These are phyloP conservation scores for Candida manassasensis DNA, from an alignment of 805 yeast species.

Conservation along the genomic window DNA sequence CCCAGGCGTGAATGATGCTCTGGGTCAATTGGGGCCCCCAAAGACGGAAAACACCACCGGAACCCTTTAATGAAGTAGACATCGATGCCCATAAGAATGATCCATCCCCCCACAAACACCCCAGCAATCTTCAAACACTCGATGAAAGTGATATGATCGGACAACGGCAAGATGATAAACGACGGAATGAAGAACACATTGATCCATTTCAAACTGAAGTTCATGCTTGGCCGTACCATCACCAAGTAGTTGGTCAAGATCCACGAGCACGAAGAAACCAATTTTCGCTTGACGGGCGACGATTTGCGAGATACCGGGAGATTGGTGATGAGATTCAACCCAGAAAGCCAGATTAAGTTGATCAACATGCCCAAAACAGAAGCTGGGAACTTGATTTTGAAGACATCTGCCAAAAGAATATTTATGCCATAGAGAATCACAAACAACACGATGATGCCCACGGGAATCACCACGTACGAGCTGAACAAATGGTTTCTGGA, in stretches of 20 bases:
- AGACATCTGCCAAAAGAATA: conserved; percentile 37
- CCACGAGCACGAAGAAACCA: conserved; percentile 13
- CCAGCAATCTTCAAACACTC: conserved; percentile 74
- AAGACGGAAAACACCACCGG: conserved; percentile 13
- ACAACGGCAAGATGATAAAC: conserved; percentile 64
- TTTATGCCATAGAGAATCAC: conserved; percentile 51
- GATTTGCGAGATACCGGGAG: conserved; percentile 3
- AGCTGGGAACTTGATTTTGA: conserved; percentile 56
- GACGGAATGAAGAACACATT: conserved; percentile 76
- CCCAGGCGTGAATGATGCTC: not conserved
- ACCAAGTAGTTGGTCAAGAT: conserved; percentile 26
- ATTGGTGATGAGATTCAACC: conserved; percentile 23
- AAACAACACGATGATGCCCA: conserved; percentile 44
- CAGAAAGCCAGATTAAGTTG: conserved; percentile 43
- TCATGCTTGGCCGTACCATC: conserved; percentile 56
- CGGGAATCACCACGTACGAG: conserved; percentile 44
- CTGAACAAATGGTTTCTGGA: conserved; percentile 32
- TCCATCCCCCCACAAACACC: conserved; percentile 63
- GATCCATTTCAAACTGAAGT: conserved; percentile 72
- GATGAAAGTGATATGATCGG: conserved; percentile 57
- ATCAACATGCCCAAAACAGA: conserved; percentile 69
- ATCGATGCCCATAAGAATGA: conserved; percentile 42
- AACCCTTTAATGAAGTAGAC: conserved; percentile 33
- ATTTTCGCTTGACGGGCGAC: conserved; percentile 8
- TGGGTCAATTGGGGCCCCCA: conserved; percentile 7